Evolutionary conservation across 176 grass and related monocot species (phyloP).

Genomic region (Sorghum bicolor): DNA sequence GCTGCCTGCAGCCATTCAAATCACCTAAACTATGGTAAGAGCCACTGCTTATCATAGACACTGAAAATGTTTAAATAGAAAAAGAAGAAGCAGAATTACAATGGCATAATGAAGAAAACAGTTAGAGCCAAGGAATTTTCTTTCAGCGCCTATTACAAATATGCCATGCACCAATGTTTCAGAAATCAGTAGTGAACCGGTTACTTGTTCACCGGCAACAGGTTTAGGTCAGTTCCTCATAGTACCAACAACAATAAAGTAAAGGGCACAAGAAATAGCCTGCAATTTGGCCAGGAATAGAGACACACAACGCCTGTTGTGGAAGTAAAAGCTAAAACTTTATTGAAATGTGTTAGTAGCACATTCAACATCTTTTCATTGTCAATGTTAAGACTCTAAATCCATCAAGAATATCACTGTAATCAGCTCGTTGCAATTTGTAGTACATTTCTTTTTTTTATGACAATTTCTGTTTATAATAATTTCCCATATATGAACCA

Average conservation of each 20-base stretch:
- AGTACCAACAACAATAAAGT: neutral
- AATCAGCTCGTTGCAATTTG: neutral
- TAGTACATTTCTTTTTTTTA: neutral
- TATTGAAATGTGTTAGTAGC: neutral
- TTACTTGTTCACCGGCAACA: neutral
- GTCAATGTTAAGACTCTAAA: neutral
- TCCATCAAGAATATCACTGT: neutral
- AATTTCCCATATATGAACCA: neutral
- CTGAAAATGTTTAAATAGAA: neutral
- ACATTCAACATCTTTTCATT: neutral
- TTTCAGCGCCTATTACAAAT: neutral
- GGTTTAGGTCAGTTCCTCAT: neutral
- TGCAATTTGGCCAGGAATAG: neutral
- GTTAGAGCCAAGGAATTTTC: neutral
- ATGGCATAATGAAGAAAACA: neutral
- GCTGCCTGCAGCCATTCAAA: neutral
- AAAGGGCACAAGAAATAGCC: neutral
- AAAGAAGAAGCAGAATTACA: neutral
- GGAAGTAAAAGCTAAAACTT: neutral
- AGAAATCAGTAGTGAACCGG: neutral
- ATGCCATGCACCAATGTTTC: neutral
- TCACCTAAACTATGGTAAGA: neutral
- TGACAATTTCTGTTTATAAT: neutral
- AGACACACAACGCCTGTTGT: neutral
- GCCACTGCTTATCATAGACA: neutral